A percentile compares a stretch with the other conserved stretches of the same genome.
phyloP scores from a whole-genome alignment of 2,329 filamentous ascomycete genomes.

The Paradendryphiella salina region DNA sequence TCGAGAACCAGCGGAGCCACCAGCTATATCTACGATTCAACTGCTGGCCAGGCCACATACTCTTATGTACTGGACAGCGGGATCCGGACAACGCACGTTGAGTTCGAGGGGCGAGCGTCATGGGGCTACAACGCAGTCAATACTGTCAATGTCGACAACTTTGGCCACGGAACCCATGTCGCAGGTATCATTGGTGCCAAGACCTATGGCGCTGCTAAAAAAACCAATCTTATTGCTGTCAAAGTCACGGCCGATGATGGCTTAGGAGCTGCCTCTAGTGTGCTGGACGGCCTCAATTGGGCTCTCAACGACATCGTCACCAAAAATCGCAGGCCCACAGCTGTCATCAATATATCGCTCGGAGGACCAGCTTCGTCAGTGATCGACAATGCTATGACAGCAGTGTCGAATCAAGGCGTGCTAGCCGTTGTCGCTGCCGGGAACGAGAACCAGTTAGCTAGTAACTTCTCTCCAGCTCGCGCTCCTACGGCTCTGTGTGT shows the following conservation, averaged over 20 bases:
- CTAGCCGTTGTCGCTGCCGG: conserved; percentile 44
- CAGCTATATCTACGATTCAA: conserved; percentile 33
- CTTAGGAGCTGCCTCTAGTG: conserved; percentile 16
- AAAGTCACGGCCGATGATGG: conserved; percentile 38
- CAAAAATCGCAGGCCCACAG: conserved; percentile 28
- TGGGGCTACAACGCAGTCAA: conserved; percentile 38
- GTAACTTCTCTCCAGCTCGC: conserved; percentile 36
- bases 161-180: conserved; percentile 42
- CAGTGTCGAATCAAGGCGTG: conserved; percentile 36
- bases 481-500: conserved; percentile 43
- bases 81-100: conserved; percentile 57
- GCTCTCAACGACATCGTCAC: conserved; percentile 39
- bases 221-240: conserved; percentile 42
- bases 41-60: conserved; percentile 28
- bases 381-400: conserved; percentile 41
- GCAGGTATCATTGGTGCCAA: conserved; percentile 35
- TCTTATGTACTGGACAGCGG: conserved; percentile 67
- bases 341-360: conserved; percentile 48
- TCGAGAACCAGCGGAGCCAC: conserved; percentile 21
- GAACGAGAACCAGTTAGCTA: conserved; percentile 39
- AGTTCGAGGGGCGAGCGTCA: conserved; percentile 37
- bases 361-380: conserved; percentile 33
- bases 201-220: conserved; percentile 41
- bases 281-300: conserved; percentile 40
- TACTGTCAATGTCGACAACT: conserved; percentile 25